phyloP scores from a whole-genome alignment of 2,329 filamentous ascomycete species.

The Coniochaeta ligniaria region DNA sequence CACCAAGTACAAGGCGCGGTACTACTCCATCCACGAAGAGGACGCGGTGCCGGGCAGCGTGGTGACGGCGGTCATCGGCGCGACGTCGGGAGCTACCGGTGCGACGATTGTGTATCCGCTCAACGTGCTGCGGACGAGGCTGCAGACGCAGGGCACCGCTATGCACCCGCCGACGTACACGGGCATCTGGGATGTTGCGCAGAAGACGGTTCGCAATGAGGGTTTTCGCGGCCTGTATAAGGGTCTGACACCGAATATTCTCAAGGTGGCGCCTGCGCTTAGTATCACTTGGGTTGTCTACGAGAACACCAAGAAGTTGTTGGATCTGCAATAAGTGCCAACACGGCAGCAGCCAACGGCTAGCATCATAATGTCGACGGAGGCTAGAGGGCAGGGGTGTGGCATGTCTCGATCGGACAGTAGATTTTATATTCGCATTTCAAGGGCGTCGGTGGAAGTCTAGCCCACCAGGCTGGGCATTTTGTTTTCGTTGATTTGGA shows the following conservation, averaged over 20 bases:
- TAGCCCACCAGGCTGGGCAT: neutral
- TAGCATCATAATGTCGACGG: neutral
- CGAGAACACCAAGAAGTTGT: constrained; percentile 74
- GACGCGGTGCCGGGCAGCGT: constrained; percentile 77
- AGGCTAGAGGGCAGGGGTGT: neutral
- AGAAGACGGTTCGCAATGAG: constrained; percentile 75
- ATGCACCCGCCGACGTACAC: constrained; percentile 87
- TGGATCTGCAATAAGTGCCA: constrained; percentile 41
- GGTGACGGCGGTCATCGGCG: constrained; percentile 80
- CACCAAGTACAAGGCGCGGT: constrained; percentile 61
- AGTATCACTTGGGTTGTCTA: constrained; percentile 95
- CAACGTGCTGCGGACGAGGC: constrained; percentile 82
- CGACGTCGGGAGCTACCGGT: constrained; percentile 83
- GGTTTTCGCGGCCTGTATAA: constrained; percentile 86
- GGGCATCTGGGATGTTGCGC: constrained; percentile 82
- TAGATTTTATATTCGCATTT: neutral
- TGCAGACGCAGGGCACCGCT: constrained; percentile 92
- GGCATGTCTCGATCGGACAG: neutral
- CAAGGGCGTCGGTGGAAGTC: neutral
- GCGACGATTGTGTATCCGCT: constrained; percentile 93
- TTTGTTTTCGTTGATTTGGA: constrained; percentile 8
- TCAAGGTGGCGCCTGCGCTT: constrained; percentile 93
- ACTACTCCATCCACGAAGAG: constrained; percentile 68
- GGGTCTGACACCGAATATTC: constrained; percentile 85
- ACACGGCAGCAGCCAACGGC: neutral